These are phyloP conservation scores for Mycosphaerelloides madeirae DNA, from an alignment of 2,329 filamentous ascomycete genomes.

Conservation along the genomic window DNA sequence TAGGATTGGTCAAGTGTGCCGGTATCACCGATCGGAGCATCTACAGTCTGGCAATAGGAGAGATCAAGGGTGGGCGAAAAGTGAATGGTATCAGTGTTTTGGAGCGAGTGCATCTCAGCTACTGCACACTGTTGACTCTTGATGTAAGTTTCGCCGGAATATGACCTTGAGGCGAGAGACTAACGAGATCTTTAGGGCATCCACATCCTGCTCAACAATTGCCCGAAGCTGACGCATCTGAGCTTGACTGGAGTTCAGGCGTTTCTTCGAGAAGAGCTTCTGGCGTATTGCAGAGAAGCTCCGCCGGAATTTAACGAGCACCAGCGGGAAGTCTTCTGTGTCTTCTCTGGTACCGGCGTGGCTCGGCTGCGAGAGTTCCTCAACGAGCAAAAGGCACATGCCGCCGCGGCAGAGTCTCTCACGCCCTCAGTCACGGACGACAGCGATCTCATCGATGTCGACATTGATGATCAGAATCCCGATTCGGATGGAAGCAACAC, in stretches of 20 bases:
- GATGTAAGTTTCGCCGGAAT: constrained; percentile 53
- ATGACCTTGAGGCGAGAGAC: constrained; percentile 5
- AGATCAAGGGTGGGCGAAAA: constrained; percentile 39
- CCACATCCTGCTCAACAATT: constrained; percentile 80
- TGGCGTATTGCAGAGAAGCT: constrained; percentile 78
- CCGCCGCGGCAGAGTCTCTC: constrained; percentile 14
- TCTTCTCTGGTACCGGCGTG: constrained; percentile 88
- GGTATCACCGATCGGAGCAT: constrained; percentile 89
- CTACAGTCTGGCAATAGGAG: constrained; percentile 61
- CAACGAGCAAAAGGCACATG: constrained; percentile 45
- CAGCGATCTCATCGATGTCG: constrained; percentile 27
- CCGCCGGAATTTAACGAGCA: constrained; percentile 93
- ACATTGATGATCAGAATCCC: constrained; percentile 27
- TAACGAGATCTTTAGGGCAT: constrained; percentile 64
- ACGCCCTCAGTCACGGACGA: constrained; percentile 21
- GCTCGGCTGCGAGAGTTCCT: constrained; percentile 71
- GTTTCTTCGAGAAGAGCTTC: constrained; percentile 80
- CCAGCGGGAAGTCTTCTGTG: constrained; percentile 92
- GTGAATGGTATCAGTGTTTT: constrained; percentile 60
- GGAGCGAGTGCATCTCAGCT: constrained; percentile 92
- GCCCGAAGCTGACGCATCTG: constrained; percentile 86
- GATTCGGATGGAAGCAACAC: constrained; percentile 29
- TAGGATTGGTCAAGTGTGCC: constrained; percentile 90
- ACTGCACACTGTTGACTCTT: constrained; percentile 80
- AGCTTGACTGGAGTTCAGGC: constrained; percentile 90